Evolutionary conservation across 805 yeast species (phyloP), one percentile per base, ranked within the genome.

Genomic region (Scheffersomyces stipitis): DNA sequence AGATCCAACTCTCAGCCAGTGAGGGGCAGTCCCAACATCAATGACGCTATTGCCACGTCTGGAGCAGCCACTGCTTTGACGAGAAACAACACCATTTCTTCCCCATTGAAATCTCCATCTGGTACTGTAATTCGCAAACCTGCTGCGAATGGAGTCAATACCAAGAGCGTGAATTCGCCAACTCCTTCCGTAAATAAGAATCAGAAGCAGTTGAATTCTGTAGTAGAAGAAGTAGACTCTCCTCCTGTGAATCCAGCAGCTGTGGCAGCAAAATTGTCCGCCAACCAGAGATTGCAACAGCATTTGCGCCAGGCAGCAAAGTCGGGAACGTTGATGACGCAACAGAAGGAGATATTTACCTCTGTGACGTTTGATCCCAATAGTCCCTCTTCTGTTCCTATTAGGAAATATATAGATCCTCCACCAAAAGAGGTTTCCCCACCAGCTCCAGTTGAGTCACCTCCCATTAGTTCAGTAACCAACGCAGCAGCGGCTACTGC

Each of bases 301-400:
- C 72, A 67, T 42, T 42, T 69, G 18, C 46, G 62, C 29, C 57
- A 65, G 31, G 73, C 69, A 1, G 57, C 73, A 1, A 62, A 52
- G 42, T 37, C 62, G 1, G 75, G 75, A 0, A 31, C 64, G 0
- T 48, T 69, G 15, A 49, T 62, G 49, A 60, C 71, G 1, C 71
- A 66, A 37, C 63, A 63, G 36, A 60, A 56, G 44, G 69, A 64
- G 34, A 38, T 44, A 1, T 45, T 68, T n/a, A 55, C 60, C 3
- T 49, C 64, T 7, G 71, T 66, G 5, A 62, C 60, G 2, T 68
- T 64, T 42, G 73, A 69, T 42, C 73, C 74, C 0, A 68, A 52
- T 38, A 44, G 50, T 29, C 69, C 73, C 1, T 54, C 57, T 4
- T 47, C 48, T 9, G 35, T 45, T 4, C 40, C 42, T 8, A 32